These are phyloP conservation scores for Penicillium thymicola DNA, from an alignment of 2,329 filamentous ascomycete genomes.

Conservation along the genomic window DNA sequence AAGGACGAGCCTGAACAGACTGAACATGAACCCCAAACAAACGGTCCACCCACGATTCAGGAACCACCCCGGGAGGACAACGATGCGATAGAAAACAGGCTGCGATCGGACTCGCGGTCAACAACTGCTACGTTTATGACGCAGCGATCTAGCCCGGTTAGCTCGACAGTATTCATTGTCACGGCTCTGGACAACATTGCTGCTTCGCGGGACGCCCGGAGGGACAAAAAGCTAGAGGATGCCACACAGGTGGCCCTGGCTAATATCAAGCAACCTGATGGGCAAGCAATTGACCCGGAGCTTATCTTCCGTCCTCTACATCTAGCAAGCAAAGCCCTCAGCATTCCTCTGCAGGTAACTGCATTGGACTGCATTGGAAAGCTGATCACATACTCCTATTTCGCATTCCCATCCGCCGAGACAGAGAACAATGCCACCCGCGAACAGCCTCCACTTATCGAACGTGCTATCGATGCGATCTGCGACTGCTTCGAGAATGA, in stretches of 20 bases:
- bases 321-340: constrained; percentile 81
- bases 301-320: constrained; percentile 87
- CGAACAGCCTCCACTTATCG: constrained; percentile 72
- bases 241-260: constrained; percentile 75
- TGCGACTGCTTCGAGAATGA: constrained; percentile 99
- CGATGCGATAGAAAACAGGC: constrained; percentile 34
- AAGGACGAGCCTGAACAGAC: constrained; percentile 25
- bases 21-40: constrained; percentile 20
- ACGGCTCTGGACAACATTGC: constrained; percentile 90
- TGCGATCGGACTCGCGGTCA: constrained; percentile 60
- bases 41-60: constrained; percentile 20
- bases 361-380: constrained; percentile 98
- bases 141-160: constrained; percentile 65
- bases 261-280: constrained; percentile 81
- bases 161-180: constrained; percentile 93
- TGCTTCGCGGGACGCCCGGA: constrained; percentile 83
- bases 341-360: constrained; percentile 79
- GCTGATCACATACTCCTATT: constrained; percentile 98
- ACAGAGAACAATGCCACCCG: constrained; percentile 26
- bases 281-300: constrained; percentile 81
- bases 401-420: constrained; percentile 64
- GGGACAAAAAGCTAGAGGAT: constrained; percentile 79
- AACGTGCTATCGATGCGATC: constrained; percentile 97
- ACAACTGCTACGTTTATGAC: constrained; percentile 53
- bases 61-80: constrained; percentile 19